Base-by-base conservation (phyloP, 495 filamentous ascomycete genomes). In the Tuber magnatum region DNA sequence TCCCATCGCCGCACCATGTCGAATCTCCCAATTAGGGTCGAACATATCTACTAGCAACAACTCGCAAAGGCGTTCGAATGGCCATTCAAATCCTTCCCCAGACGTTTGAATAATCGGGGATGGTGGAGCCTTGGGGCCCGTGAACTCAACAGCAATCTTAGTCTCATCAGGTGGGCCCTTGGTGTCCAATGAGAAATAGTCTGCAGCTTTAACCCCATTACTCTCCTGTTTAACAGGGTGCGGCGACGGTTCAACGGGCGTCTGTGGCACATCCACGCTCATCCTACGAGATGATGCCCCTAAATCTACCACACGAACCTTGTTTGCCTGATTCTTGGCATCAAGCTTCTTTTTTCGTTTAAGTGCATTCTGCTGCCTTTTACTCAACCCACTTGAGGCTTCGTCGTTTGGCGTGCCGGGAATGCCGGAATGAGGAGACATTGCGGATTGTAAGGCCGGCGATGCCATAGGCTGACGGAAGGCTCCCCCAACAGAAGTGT, bases 1-100 rank as follows among this genome's bases (percentile, higher is more conserved):
- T 44, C 93, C 96, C 91, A 99, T 94, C 35, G 95, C 94, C 68
- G 95, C 94, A 75, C 95, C 95, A 84, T 99, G 95, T n/a, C 95
- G 90, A 46, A 94, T 92, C 84, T 99, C 95, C 95, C 95, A 99
- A 79, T 93, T 90, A 5, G 90, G 86, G 85, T 99, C 94, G 78
- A 99, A 97, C 22, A 99, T 86, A 83, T 99, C 95, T 69, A 97
- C 87, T 77, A 90, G 93, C 70, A 99, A 88, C 79, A 97, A 92
- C 78, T 98, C 95, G 84, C 94, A 98, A 73, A 98, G 90, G 71
- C 92, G 90, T 78, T 97, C 94, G 81, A 90, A 95, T 6, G 95
- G 95, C 95, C 95, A 99, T 81, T 93, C 92, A n/a, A 88, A 86
- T 32, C 93, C 93, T 74, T 94, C 90, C n/a, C 81, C 76, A 6